Evolutionary conservation across 345 rosid species (phyloP), one percentile per base, ranked within the genome.

Genomic region (Salix exigua): DNA sequence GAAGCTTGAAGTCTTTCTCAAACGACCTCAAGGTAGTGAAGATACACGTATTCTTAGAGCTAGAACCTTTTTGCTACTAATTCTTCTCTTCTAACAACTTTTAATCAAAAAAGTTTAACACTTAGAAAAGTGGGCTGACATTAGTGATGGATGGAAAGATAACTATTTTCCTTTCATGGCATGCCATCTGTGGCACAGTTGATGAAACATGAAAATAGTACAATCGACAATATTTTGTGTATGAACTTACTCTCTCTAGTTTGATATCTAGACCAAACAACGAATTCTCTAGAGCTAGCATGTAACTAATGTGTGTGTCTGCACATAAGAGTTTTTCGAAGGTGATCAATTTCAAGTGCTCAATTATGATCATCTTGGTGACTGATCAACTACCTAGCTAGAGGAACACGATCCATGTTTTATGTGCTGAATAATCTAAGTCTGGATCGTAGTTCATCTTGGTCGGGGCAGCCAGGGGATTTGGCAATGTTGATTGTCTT

Each of bases 31-130:
- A 88, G 61, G 86, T 87, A 30, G 95, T 90, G 61, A 90, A 85
- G 82, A 92, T 91, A 55, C 77, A 85, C 67, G 97, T 97, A 4
- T 90, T 89, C 70, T 80, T 87, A 71, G 97, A 48, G 53, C 53
- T 6, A 1, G 2, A 48, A 48, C 21, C 4, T 48, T 48, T 5
- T 48, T 16, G 53, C 53, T 48, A 16, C 5, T 5, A 48, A 17
- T 48, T 48, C 53, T 48, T 48, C 53, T 48, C 53, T 17, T 48
- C 53, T 48, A 48, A 17, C 53, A 16, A 1, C 53, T 17, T 48
- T 19, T 16, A 48, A 48, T 48, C 21, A 17, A 1, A 30, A 30
- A 30, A 30, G 2, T 16, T 17, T 48, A 48, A 17, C 19, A 48
- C 53, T 48, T 16, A 48, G 53, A 48, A 17, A 48, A 48, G 53